Conservation (phyloP, 2,329 filamentous ascomycete genomes). For the Pseudogymnoascus sp. region DNA sequence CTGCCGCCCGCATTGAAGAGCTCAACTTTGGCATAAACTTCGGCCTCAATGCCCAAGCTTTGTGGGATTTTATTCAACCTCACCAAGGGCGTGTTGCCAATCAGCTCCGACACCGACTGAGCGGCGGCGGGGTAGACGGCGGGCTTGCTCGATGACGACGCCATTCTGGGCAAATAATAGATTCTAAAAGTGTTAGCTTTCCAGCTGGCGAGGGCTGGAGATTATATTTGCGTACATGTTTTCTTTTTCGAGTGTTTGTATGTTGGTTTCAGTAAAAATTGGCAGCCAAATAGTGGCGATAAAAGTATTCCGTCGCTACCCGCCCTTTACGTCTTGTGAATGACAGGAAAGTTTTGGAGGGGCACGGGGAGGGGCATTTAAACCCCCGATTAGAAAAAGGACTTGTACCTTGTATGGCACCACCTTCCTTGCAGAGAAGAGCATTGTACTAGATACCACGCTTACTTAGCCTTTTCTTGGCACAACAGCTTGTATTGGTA, state of each 20-base stretch:
- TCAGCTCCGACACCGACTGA: conserved; percentile 71
- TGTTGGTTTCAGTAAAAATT: conserved; percentile 4
- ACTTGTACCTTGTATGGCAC: conserved; percentile 1
- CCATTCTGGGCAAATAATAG: not conserved
- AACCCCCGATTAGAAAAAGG: not conserved
- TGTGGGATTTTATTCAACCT: conserved; percentile 88
- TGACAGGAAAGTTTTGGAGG: not conserved
- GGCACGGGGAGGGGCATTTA: not conserved
- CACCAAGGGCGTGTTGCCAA: conserved; percentile 93
- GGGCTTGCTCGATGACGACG: conserved; percentile 16
- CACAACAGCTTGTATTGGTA: conserved; percentile 1
- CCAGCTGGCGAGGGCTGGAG: not conserved
- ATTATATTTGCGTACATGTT: not conserved
- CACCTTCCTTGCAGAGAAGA: not conserved
- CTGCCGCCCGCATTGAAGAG: conserved; percentile 91
- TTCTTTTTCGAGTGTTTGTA: not conserved
- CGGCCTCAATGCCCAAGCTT: conserved; percentile 78
- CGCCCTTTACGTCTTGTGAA: not conserved
- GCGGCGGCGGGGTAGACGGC: conserved; percentile 27
- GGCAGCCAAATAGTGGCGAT: not conserved
- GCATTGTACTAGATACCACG: not conserved
- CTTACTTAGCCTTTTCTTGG: not conserved
- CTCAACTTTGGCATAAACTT: conserved; percentile 86
- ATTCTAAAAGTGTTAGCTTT: not conserved
- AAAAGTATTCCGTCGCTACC: conserved; percentile 3